phyloP scores from a whole-genome alignment of 805 yeast species.

The Starmerella vitae region DNA sequence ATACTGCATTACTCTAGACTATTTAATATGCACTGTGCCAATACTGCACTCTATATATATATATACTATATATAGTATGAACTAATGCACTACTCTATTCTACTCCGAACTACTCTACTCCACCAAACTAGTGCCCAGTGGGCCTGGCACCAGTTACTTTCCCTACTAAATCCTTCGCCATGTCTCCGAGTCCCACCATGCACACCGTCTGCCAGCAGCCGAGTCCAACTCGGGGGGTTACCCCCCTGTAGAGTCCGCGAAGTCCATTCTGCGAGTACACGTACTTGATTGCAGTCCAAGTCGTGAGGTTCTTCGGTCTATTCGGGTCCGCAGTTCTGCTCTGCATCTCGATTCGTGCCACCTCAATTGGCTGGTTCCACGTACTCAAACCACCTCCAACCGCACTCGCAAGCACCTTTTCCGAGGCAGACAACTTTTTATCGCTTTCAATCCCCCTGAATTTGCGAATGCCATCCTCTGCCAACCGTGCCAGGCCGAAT shows the following conservation, averaged over 20 bases:
- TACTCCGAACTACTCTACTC: no score
- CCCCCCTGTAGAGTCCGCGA: conserved; percentile 89
- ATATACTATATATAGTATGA: no score
- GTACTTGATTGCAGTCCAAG: conserved; percentile 61
- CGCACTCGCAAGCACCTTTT: conserved; percentile 72
- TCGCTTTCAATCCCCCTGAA: conserved; percentile 37
- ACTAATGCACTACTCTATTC: no score
- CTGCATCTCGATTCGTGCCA: conserved; percentile 96
- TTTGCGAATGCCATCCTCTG: conserved; percentile 69
- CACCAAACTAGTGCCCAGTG: conserved; percentile 26
- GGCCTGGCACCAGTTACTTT: conserved; percentile 48
- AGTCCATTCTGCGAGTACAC: conserved; percentile 73
- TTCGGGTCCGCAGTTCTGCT: conserved; percentile 87
- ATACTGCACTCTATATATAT: no score
- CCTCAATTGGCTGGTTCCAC: conserved; percentile 99
- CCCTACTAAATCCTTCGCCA: conserved; percentile 57
- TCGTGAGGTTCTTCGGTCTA: conserved; percentile 83
- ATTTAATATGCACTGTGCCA: not conserved
- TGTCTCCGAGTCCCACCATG: conserved; percentile 97
- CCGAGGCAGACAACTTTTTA: conserved; percentile 53
- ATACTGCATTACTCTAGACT: no score
- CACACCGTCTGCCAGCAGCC: conserved; percentile 98
- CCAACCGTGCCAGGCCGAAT: conserved; percentile 81
- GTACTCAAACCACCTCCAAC: conserved; percentile 96
- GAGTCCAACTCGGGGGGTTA: conserved; percentile 89